phyloP scores from a whole-genome alignment of 345 rosid genomes.

The Gynandropsis gynandra region DNA sequence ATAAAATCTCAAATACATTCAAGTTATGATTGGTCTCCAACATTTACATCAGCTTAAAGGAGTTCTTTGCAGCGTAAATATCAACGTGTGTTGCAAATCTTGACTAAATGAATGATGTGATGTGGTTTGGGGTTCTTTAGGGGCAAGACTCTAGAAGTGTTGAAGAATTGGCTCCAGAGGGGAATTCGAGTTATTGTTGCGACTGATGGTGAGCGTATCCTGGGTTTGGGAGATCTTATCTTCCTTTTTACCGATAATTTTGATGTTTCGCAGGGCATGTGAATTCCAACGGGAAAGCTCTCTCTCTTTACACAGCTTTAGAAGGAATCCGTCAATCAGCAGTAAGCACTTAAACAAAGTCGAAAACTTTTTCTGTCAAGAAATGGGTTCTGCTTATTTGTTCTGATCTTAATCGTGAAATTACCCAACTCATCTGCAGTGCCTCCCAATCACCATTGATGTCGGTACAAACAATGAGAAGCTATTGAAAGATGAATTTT shows the following conservation, averaged over 20 bases:
- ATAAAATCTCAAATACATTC: no score
- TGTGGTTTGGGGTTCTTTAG: conserved; percentile 36
- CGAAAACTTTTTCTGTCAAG: background rate
- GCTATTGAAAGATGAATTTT: conserved; percentile 72
- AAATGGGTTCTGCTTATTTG: background rate
- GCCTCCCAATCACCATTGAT: conserved; percentile 90
- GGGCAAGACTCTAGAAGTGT: conserved; percentile 82
- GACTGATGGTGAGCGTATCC: conserved; percentile 91
- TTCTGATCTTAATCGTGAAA: background rate
- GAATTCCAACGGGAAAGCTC: conserved; percentile 90
- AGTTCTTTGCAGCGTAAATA: no score
- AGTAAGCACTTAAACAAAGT: conserved; percentile 36
- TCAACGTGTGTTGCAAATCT: no score
- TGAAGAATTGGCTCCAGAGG: conserved; percentile 95
- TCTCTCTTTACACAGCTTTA: conserved; percentile 76
- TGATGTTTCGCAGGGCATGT: conserved; percentile 67
- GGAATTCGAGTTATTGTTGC: conserved; percentile 92
- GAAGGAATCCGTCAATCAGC: conserved; percentile 90
- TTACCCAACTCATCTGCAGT: conserved; percentile 31
- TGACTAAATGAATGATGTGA: conserved; percentile 7
- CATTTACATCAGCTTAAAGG: no score
- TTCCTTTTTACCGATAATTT: conserved; percentile 36
- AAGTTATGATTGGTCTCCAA: no score
- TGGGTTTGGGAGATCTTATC: conserved; percentile 98
- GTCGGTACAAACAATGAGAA: conserved; percentile 87